Percentiles rank a stretch among this genome's conserved stretches.
phyloP scores from a whole-genome alignment of 164 flowering plant species.

The Brasenia schreberi region DNA sequence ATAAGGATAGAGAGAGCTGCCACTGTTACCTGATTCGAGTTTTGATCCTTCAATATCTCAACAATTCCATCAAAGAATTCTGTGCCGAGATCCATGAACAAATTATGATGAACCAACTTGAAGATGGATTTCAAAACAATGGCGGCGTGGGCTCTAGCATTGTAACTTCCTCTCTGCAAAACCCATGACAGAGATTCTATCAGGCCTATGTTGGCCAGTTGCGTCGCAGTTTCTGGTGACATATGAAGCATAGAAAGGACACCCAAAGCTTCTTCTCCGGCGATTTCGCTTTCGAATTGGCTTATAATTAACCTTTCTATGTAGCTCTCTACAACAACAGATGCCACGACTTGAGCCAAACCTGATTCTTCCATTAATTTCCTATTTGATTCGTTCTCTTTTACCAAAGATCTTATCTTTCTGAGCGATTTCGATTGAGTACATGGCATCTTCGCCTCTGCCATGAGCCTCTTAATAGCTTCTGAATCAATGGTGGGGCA shows the following conservation, averaged over 20 bases:
- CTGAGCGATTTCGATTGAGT: conserved; percentile 20
- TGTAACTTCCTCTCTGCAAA: conserved; percentile 32
- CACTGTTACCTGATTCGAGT: conserved; percentile 34
- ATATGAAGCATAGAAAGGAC: conserved; percentile 11
- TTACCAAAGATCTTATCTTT: conserved; percentile 31
- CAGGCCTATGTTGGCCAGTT: conserved; percentile 5
- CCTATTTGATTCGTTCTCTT: conserved; percentile 26
- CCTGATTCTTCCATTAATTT: conserved; percentile 37
- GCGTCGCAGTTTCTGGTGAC: conserved; percentile 3
- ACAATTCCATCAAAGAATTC: conserved; percentile 33
- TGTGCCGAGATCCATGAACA: conserved; percentile 11
- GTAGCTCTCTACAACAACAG: conserved; percentile 16
- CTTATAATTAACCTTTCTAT: neutral
- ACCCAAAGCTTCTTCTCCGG: conserved; percentile 9
- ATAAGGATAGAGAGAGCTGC: conserved; percentile 33
- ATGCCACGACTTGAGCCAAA: conserved; percentile 26
- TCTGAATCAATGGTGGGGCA: conserved; percentile 15
- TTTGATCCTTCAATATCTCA: conserved; percentile 33
- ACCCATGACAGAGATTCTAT: conserved; percentile 18
- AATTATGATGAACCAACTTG: conserved; percentile 31
- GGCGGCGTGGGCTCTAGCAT: conserved; percentile 36
- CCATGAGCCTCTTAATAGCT: conserved; percentile 19
- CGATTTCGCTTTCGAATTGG: neutral
- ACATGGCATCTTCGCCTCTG: conserved; percentile 20
- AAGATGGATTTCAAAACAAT: conserved; percentile 32